Percentiles rank a stretch among this genome's conserved stretches.
Evolutionary conservation across 768 basidiomycete genomes (phyloP).

Genomic region (Pleurotus giganteus): DNA sequence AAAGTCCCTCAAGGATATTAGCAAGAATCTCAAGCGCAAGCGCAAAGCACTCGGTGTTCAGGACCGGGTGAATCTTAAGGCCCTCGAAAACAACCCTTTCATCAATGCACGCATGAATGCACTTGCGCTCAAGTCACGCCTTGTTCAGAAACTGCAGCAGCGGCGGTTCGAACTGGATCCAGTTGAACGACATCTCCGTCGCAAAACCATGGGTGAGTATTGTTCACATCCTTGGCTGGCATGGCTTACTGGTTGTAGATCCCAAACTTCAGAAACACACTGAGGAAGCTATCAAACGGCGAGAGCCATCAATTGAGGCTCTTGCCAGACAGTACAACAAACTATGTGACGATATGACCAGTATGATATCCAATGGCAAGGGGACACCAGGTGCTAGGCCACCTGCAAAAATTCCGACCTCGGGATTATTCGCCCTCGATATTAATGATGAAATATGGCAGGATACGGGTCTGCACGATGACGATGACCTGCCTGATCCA

Average conservation of each 20-base stretch:
- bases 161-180: conserved; percentile 8
- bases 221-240: not conserved
- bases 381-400: conserved; percentile 21
- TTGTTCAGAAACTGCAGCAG: not conserved
- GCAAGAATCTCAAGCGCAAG: not conserved
- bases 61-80: not conserved
- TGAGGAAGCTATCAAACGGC: conserved; percentile 20
- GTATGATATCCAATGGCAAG: too few relatives aligned
- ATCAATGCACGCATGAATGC: conserved; percentile 1
- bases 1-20: not conserved
- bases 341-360: too few relatives aligned
- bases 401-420: conserved; percentile 20
- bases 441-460: conserved; percentile 26
- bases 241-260: conserved; percentile 14
- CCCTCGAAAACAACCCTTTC: not conserved
- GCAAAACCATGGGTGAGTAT: not conserved
- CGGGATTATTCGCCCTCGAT: conserved; percentile 27
- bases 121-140: too few relatives aligned
- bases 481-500: too few relatives aligned
- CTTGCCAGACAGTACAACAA: conserved; percentile 17
- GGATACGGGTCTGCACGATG: not conserved
- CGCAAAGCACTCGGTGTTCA: not conserved
- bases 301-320: conserved; percentile 25
- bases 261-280: conserved; percentile 27
- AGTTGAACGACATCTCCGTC: too few relatives aligned